phyloP scores from a whole-genome alignment of 371 early-diverging fungal genomes.

The Lichtheimia ornata region DNA sequence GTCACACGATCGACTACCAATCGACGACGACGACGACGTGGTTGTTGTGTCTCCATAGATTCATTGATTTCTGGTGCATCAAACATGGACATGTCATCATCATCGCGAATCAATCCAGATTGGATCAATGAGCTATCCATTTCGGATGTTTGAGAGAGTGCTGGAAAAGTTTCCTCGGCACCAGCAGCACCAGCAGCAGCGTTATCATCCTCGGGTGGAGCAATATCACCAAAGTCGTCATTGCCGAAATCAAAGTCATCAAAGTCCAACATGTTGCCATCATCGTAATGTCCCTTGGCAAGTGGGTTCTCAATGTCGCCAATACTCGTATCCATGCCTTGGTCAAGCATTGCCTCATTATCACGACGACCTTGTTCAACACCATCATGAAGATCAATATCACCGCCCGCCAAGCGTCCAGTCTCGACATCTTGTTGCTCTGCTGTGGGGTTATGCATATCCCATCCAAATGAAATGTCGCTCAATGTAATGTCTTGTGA shows the following conservation, averaged over 20 bases:
- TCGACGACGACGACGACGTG: constrained; percentile 52
- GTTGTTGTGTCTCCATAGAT: constrained; percentile 6
- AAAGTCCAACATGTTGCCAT: constrained; percentile 33
- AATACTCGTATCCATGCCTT: constrained; percentile 16
- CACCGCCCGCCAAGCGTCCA: constrained; percentile 7
- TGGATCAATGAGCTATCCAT: constrained; percentile 28
- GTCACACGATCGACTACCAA: constrained; percentile 70
- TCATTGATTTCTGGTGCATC: constrained; percentile 21
- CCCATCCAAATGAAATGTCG: constrained; percentile 18
- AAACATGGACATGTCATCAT: constrained; percentile 25
- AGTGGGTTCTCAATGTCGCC: constrained; percentile 7
- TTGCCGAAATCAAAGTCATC: constrained; percentile 58
- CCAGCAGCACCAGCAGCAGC: neutral
- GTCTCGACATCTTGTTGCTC: constrained; percentile 1
- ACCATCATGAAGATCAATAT: constrained; percentile 18
- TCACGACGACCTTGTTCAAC: constrained; percentile 46
- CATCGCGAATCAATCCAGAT: constrained; percentile 31
- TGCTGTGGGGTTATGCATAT: constrained; percentile 12
- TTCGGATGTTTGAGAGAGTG: neutral
- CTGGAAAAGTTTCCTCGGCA: constrained; percentile 6
- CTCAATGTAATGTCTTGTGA: constrained; percentile 25
- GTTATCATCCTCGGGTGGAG: neutral
- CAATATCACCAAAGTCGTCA: constrained; percentile 24
- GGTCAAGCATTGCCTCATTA: constrained; percentile 33
- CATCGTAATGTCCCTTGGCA: constrained; percentile 8